Conservation (phyloP, 1,284 basidiomycete species). For the Sporisorium graminicola region DNA sequence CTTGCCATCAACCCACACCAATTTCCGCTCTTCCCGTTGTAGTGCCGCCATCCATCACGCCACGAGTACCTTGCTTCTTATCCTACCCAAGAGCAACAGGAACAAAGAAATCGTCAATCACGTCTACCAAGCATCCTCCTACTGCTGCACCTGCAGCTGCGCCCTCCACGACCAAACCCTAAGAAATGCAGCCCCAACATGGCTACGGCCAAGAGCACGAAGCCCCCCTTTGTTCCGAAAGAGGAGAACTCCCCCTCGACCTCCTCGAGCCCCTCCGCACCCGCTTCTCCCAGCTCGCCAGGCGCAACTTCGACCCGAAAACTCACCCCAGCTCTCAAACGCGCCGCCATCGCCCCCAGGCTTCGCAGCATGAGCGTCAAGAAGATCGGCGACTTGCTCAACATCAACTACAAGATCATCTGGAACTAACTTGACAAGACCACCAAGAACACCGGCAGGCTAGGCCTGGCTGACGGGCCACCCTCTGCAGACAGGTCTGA, state of each 20-base stretch:
- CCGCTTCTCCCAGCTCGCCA: neutral
- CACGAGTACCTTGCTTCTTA: neutral
- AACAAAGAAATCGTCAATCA: neutral
- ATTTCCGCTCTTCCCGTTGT: neutral
- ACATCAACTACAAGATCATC: slow-evolving; percentile 20
- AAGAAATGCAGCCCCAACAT: slow-evolving; percentile 15
- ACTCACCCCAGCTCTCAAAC: slow-evolving; percentile 1
- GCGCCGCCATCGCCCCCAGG: slow-evolving; percentile 19
- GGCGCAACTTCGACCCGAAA: neutral
- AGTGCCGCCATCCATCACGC: neutral
- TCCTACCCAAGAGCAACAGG: neutral
- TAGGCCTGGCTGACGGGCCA: neutral
- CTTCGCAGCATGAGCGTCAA: slow-evolving; percentile 14
- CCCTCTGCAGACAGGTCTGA: neutral
- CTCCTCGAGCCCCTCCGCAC: neutral
- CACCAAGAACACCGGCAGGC: slow-evolving; percentile 6
- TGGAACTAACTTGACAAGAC: slow-evolving; percentile 12
- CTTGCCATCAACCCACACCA: too few relatives aligned
- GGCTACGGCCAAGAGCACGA: neutral
- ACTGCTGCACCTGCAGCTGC: neutral
- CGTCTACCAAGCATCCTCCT: slow-evolving; percentile 19
- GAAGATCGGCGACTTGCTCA: slow-evolving; percentile 14
- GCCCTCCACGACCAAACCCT: neutral
- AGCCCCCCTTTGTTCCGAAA: neutral
- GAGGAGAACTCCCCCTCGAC: neutral